Evolutionary conservation across 2,329 filamentous ascomycete species (phyloP), one percentile per base, ranked within the genome.

Genomic region (Fusarium foetens): DNA sequence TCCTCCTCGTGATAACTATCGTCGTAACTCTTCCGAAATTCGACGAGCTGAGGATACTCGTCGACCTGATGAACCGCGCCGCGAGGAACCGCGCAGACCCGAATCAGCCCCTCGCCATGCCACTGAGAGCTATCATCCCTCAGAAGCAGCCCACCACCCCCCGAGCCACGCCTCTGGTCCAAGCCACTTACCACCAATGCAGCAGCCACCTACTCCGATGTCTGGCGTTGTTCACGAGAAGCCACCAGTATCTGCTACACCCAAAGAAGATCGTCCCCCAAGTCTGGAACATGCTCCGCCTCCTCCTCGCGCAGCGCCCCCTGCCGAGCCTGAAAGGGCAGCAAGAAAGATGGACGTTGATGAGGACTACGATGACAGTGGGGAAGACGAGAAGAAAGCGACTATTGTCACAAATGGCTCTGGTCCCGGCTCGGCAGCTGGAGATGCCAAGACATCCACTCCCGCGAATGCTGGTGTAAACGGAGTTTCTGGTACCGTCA

Each of bases 291-390:
- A 80, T 60, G 79, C 83, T 27, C 63, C 63, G 10, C 61, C 62
- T 41, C 76, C 84, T 42, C 76, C 84, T 31, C 84, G 85, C 36
- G 83, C 88, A 33, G 81, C 87, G 5, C 85, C 87, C 27, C 84
- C 87, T 25, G 65, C 86, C 23, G 95, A 98, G 83, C 93, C 94
- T 14, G 90, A 93, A 80, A 85, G 90, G 58, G 94, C 96, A 38
- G 94, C 94, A 25, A 89, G 96, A 27, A 97, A 97, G 82, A 97
- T 99, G 90, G 95, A 98, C 11, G 93, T 98, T 25, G 95, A 99
- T 75, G 96, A 99, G 80, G 93, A 98, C 80, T 98, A 99, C 77
- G 95, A 98, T 80, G 95, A 98, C 77, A 95, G 95, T 63, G 94
- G 90, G 8, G 95, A 97, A 73, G 95, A 98, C 66, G 92, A 96